These are phyloP conservation scores for Globisporangium parvum DNA, from an alignment of 352 stramenopile species.

Conservation along the genomic window DNA sequence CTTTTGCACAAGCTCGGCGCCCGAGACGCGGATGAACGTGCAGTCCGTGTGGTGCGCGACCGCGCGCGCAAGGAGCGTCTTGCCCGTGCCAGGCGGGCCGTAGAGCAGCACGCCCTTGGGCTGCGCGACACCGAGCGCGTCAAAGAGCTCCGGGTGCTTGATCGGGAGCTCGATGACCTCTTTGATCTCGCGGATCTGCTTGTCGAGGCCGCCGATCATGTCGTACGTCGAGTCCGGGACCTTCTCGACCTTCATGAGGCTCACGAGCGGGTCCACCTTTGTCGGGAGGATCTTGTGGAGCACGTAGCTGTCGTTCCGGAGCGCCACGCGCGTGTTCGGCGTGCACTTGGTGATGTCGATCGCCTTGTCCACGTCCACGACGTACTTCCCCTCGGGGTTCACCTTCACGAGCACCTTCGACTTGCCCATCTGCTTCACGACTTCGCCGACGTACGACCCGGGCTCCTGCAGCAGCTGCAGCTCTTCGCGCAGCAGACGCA, in stretches of 20 bases:
- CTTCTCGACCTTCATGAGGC: slow-evolving; percentile 97
- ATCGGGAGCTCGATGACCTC: slow-evolving; percentile 99
- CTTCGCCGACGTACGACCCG: slow-evolving; percentile 97
- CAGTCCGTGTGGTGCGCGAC: slow-evolving; percentile 99
- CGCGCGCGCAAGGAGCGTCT: slow-evolving; percentile 97
- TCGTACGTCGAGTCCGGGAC: slow-evolving; percentile 99
- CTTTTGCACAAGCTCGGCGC: slow-evolving; percentile 99
- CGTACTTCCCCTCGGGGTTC: slow-evolving; percentile 99
- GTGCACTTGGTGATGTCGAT: slow-evolving; percentile 95
- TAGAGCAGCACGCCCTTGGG: slow-evolving; percentile 96
- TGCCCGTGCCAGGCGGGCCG: slow-evolving; percentile 96
- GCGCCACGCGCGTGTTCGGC: slow-evolving; percentile 97
- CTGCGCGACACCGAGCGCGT: slow-evolving; percentile 97
- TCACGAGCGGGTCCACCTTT: slow-evolving; percentile 94
- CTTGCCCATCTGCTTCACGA: slow-evolving; percentile 99
- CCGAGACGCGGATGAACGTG: slow-evolving; percentile 99
- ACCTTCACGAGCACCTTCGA: slow-evolving; percentile 99
- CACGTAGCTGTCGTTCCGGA: slow-evolving; percentile 99
- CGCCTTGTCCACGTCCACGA: slow-evolving; percentile 98
- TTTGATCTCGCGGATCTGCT: slow-evolving; percentile 99
- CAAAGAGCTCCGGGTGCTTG: slow-evolving; percentile 99
- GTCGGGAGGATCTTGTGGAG: slow-evolving; percentile 99
- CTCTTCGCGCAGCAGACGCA: slow-evolving; percentile 98
- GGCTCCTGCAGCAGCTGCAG: slow-evolving; percentile 98
- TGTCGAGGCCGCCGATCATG: slow-evolving; percentile 99